Evolutionary conservation across 2,329 filamentous ascomycete genomes (phyloP).

Genomic region (Fusarium brachygibbosum): DNA sequence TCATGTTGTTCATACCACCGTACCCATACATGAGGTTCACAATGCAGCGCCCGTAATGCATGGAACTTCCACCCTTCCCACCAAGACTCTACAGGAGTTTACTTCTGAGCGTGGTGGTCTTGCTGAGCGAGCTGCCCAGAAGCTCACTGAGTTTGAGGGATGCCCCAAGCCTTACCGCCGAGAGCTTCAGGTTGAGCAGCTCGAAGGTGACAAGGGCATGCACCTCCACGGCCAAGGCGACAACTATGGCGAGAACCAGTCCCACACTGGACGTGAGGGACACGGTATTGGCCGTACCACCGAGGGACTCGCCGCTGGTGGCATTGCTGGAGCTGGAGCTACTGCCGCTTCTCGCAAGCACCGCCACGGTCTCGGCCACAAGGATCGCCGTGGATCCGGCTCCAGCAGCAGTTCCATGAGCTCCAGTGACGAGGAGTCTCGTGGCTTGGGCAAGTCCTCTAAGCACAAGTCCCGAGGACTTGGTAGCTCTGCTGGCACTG

Average conservation of each 20-base stretch:
- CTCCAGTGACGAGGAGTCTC: conserved; percentile 38
- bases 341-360: conserved; percentile 28
- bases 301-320: conserved; percentile 28
- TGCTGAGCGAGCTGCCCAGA: conserved; percentile 65
- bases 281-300: conserved; percentile 12
- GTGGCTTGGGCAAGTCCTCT: conserved; percentile 27
- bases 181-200: conserved; percentile 25
- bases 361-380: conserved; percentile 25
- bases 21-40: conserved; percentile 79
- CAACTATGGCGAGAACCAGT: conserved; percentile 34
- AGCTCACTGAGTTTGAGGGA: conserved; percentile 71
- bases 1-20: conserved; percentile 77
- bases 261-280: conserved; percentile 9
- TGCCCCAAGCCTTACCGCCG: conserved; percentile 61
- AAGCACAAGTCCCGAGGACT: conserved; percentile 34
- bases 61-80: conserved; percentile 71
- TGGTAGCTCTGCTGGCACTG: conserved; percentile 7
- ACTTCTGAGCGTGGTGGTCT: conserved; percentile 61
- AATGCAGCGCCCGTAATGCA: conserved; percentile 74
- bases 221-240: conserved; percentile 33
- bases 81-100: conserved; percentile 75
- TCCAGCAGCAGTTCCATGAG: conserved; percentile 31
- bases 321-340: conserved; percentile 29
- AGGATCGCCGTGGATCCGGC: conserved; percentile 23
- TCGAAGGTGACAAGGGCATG: conserved; percentile 34